A percentile compares a stretch with the other conserved stretches of the same genome.
These are phyloP conservation scores for Telfairia occidentalis DNA, from an alignment of 331 rosid genomes.

Conservation along the genomic window DNA sequence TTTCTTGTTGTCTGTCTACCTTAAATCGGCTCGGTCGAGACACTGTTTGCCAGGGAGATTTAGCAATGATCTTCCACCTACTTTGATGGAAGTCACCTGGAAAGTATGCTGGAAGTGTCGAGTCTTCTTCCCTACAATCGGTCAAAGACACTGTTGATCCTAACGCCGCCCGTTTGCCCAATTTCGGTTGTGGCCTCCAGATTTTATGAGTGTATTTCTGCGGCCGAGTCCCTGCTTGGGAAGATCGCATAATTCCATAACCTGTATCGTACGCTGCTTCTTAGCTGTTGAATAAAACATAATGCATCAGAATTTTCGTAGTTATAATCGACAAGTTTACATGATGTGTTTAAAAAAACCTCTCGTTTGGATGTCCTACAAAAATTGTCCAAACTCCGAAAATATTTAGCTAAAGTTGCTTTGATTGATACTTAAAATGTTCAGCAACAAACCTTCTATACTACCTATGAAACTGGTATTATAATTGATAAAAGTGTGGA, in stretches of 20 bases:
- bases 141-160: too few relatives aligned
- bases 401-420: not conserved
- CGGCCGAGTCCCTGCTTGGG: conserved; percentile 57
- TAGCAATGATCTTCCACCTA: conserved; percentile 20
- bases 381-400: not conserved
- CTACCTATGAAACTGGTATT: not conserved
- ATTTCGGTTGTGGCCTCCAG: conserved; percentile 47
- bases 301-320: conserved; percentile 12
- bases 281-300: conserved; percentile 44
- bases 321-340: not conserved
- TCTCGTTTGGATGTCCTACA: not conserved
- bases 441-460: not conserved
- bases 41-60: conserved; percentile 17
- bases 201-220: conserved; percentile 39
- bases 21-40: conserved; percentile 21
- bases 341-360: not conserved
- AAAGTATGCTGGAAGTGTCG: conserved; percentile 15
- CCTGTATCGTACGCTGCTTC: conserved; percentile 80
- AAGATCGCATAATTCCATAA: conserved; percentile 82
- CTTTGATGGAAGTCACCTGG: conserved; percentile 17
- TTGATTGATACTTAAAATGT: not conserved
- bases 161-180: conserved; percentile 37
- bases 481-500: not conserved
- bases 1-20: conserved; percentile 27
- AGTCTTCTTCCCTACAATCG: conserved; percentile 19